Percentiles rank a stretch among this genome's conserved stretches.
These are phyloP conservation scores for Metschnikowia peoriensis DNA, from an alignment of 805 yeast genomes.

Conservation along the genomic window DNA sequence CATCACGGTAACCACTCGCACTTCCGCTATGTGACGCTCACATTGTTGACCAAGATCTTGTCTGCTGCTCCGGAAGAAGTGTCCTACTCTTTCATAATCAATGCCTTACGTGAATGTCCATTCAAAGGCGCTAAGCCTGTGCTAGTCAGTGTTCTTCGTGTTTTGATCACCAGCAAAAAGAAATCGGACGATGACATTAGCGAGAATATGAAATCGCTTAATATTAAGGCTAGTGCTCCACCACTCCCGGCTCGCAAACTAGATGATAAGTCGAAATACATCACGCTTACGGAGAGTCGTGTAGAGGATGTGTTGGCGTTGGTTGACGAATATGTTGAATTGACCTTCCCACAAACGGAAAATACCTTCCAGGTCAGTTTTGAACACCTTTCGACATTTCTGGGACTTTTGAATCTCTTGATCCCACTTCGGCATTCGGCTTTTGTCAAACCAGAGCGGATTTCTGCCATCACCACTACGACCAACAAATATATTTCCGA, in stretches of 20 bases:
- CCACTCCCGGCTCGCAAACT: conserved; percentile 20
- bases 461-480: conserved; percentile 14
- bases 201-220: conserved; percentile 12
- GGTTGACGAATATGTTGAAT: conserved; percentile 36
- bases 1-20: conserved; percentile 18
- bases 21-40: conserved; percentile 46
- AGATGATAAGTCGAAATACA: conserved; percentile 33
- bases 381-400: conserved; percentile 40
- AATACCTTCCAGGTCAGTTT: conserved; percentile 22
- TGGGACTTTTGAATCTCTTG: conserved; percentile 58
- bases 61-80: conserved; percentile 54
- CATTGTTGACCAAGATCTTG: conserved; percentile 63
- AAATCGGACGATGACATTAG: conserved; percentile 7
- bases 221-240: conserved; percentile 24
- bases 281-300: conserved; percentile 43
- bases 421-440: conserved; percentile 29
- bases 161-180: conserved; percentile 43
- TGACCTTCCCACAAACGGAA: conserved; percentile 28
- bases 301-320: conserved; percentile 43
- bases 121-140: conserved; percentile 58
- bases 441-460: conserved; percentile 15
- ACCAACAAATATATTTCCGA: conserved; percentile 17
- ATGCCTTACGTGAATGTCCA: conserved; percentile 67
- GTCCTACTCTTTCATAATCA: conserved; percentile 59
- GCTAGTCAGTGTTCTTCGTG: conserved; percentile 66